Base-by-base conservation (phyloP, 164 flowering plant species). In the Cinnamomum micranthum region DNA sequence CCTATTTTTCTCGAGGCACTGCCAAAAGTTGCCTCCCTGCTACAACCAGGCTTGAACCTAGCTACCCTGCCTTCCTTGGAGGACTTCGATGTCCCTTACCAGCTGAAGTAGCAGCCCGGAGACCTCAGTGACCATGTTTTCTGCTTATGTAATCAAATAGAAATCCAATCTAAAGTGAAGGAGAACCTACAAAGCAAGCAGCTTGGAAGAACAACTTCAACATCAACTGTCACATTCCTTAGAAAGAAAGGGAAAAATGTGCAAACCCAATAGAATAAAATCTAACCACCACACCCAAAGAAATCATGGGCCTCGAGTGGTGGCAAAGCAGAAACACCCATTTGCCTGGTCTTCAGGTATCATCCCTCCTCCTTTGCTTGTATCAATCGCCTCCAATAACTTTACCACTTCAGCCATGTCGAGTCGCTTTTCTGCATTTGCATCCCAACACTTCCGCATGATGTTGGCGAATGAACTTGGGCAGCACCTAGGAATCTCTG, bases 361-460 rank as follows among this genome's bases (percentile, higher is more conserved):
- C 98, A 94, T 94, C 63, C 98, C 98, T 58, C 98, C 97, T 73
- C 97, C 98, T 77, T 87, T 94, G 78, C 89, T 88, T 23, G 98
- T 91, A 75, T 94, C 96, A 17, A 94, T 81, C 3, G 90, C 94
- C 76, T 94, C 97, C 41, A 94, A 74, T 86, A 94, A 60, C 77
- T 71, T 83, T 77, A 92, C 98, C 58, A 92, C 98, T 70, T 94
- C 96, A 33, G 83, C 84, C 98, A 94, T 94, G 51, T 94, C 92
- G 0, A 96, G 97, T 1, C 98, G 88, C 73, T 84, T 91, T 12
- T 86, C 94, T 24, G 93, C 76, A 60, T 89, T 87, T 59, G 79
- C 90, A 75, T 92, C 96, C 98, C 98, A 94, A 74, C 98, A 94
- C 71, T 85, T 90, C 6, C 85, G 82, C 96, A 94, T 92, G 73